These are phyloP conservation scores for Termitomyces sp. DNA, from an alignment of 768 basidiomycete genomes.

Conservation along the genomic window DNA sequence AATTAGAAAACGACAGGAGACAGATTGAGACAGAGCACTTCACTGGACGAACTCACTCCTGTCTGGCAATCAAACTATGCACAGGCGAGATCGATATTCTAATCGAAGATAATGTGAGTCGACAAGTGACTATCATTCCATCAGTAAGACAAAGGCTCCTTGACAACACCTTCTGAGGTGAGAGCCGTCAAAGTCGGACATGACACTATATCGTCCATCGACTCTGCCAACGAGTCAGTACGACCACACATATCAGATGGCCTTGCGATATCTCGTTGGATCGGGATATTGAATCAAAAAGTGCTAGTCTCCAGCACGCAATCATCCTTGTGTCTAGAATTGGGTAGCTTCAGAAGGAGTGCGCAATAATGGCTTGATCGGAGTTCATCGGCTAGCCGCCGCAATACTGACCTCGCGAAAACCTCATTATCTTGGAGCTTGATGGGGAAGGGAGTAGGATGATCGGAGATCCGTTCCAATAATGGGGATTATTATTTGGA, in stretches of 20 bases:
- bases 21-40: not conserved
- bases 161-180: constrained; percentile 13
- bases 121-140: constrained; percentile 15
- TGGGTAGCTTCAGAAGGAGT: constrained; percentile 5
- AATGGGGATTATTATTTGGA: constrained; percentile 15
- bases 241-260: not conserved
- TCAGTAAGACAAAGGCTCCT: constrained; percentile 6
- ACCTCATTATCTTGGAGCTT: not conserved
- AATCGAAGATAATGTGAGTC: constrained; percentile 9
- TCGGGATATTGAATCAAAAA: not conserved
- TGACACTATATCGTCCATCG: not conserved
- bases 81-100: constrained; percentile 2
- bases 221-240: not conserved
- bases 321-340: constrained; percentile 10
- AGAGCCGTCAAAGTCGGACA: constrained; percentile 14
- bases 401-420: constrained; percentile 9
- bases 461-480: constrained; percentile 16
- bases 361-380: constrained; percentile 14
- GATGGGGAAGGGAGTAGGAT: constrained; percentile 9
- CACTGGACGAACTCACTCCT: not conserved
- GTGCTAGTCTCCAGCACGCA: constrained; percentile 2
- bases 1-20: not conserved
- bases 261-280: constrained; percentile 8
- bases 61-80: constrained; percentile 13
- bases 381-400: constrained; percentile 13